Evolutionary conservation across 2,329 filamentous ascomycete species (phyloP).

Genomic region (Dactylellina drechsleri): DNA sequence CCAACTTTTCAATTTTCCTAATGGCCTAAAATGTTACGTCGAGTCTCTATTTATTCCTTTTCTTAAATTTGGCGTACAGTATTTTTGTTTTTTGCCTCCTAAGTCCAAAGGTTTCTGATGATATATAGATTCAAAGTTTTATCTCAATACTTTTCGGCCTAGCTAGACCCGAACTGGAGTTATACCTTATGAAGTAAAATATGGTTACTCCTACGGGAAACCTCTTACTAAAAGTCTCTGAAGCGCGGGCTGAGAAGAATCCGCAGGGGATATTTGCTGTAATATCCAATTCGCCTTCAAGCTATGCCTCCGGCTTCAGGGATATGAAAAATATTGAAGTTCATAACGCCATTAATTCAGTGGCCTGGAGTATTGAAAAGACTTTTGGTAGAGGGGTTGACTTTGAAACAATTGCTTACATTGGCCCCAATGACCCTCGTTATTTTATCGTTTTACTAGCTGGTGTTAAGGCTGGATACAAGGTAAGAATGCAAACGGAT

Average conservation of each 20-base stretch:
- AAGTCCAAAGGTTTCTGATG: too few relatives aligned
- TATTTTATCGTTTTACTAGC: constrained; percentile 62
- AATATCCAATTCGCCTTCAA: background rate
- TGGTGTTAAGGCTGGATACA: constrained; percentile 64
- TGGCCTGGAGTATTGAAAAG: constrained; percentile 60
- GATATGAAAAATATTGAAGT: constrained; percentile 59
- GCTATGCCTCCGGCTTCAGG: constrained; percentile 57
- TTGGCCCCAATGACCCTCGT: constrained; percentile 62
- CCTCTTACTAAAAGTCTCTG: constrained; percentile 4
- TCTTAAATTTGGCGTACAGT: too few relatives aligned
- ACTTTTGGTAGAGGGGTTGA: constrained; percentile 58
- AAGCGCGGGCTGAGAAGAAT: constrained; percentile 6
- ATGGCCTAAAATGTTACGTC: too few relatives aligned
- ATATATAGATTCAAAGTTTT: too few relatives aligned
- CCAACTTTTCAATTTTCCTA: too few relatives aligned
- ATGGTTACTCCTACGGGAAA: background rate
- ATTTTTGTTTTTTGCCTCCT: too few relatives aligned
- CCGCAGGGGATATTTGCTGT: constrained; percentile 5
- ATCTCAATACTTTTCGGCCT: too few relatives aligned
- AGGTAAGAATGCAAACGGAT: constrained; percentile 55
- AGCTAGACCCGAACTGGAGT: too few relatives aligned
- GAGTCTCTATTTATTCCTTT: too few relatives aligned
- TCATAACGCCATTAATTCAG: constrained; percentile 60
- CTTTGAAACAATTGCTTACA: constrained; percentile 61
- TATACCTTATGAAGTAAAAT: too few relatives aligned